These are phyloP conservation scores for Cylindrodendrum hubeiense DNA, from an alignment of 2,329 filamentous ascomycete species.

Conservation along the genomic window DNA sequence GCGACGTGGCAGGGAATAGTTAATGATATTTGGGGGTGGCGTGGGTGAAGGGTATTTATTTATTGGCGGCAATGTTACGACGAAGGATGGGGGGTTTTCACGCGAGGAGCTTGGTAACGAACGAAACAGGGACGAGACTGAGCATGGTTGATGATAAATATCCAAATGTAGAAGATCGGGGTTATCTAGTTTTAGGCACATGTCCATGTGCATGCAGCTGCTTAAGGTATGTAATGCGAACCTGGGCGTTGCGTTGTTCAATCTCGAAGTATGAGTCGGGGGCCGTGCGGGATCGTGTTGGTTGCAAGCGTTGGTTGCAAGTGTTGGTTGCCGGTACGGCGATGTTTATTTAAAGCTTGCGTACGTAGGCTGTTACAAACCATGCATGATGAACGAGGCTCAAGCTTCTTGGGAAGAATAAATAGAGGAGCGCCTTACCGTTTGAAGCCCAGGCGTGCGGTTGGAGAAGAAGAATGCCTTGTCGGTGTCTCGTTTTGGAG, in stretches of 20 bases:
- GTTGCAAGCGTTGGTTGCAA: no score
- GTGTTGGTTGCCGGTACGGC: background rate
- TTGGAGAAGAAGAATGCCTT: no score
- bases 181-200: background rate
- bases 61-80: background rate
- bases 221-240: background rate
- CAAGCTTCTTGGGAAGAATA: no score
- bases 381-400: no score
- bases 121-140: background rate
- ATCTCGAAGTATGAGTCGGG: background rate
- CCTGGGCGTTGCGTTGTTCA: background rate
- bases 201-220: background rate
- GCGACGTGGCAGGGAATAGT: background rate
- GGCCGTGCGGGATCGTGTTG: background rate
- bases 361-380: no score
- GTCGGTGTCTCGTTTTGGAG: no score
- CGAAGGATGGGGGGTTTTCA: background rate
- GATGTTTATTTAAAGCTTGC: no score
- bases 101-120: slow-evolving; percentile 7
- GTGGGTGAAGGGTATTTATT: background rate
- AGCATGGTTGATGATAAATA: slow-evolving; percentile 17
- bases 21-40: slow-evolving; percentile 9
- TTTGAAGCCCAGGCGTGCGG: no score
- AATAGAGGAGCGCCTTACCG: no score
- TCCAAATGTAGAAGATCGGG: slow-evolving; percentile 2